Conservation (phyloP, 1,284 basidiomycete genomes). For the Austroboletus novae-zelandiae region DNA sequence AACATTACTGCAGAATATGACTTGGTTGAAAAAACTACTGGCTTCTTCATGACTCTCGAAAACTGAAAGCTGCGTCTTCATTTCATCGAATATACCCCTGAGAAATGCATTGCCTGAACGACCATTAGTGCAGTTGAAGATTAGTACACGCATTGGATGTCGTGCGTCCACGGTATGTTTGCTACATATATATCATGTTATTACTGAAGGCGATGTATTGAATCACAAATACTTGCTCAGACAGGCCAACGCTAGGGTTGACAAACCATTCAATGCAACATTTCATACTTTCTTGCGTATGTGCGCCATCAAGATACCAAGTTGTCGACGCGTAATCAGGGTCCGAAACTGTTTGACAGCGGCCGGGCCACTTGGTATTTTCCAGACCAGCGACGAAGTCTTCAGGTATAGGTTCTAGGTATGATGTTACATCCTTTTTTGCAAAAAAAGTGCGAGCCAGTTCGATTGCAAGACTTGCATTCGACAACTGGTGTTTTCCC, state of each 20-base stretch:
- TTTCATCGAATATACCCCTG: conserved; percentile 51
- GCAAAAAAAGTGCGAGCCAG: conserved; percentile 71
- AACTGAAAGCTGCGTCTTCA: conserved; percentile 44
- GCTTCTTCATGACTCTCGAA: conserved; percentile 38
- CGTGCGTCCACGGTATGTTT: conserved; percentile 6
- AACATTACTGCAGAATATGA: conserved; percentile 95
- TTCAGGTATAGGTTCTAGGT: conserved; percentile 43
- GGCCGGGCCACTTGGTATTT: conserved; percentile 89
- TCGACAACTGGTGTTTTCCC: conserved; percentile 87
- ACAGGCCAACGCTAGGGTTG: conserved; percentile 49
- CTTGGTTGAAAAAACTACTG: conserved; percentile 70
- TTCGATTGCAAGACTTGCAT: conserved; percentile 85
- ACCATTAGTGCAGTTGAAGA: conserved; percentile 97
- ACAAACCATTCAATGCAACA: conserved; percentile 90
- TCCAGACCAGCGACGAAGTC: conserved; percentile 64
- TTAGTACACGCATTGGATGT: conserved; percentile 55
- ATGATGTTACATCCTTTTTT: conserved; percentile 8
- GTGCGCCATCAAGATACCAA: conserved; percentile 96
- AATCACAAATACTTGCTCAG: conserved; percentile 23
- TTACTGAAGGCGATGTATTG: not conserved
- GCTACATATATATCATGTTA: conserved; percentile 8
- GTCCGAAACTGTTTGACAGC: conserved; percentile 84
- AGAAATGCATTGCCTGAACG: conserved; percentile 80
- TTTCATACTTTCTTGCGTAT: conserved; percentile 88
- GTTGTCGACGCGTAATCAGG: conserved; percentile 49